These are phyloP conservation scores for Maudiozyma bulderi DNA, from an alignment of 805 yeast species.

Conservation along the genomic window DNA sequence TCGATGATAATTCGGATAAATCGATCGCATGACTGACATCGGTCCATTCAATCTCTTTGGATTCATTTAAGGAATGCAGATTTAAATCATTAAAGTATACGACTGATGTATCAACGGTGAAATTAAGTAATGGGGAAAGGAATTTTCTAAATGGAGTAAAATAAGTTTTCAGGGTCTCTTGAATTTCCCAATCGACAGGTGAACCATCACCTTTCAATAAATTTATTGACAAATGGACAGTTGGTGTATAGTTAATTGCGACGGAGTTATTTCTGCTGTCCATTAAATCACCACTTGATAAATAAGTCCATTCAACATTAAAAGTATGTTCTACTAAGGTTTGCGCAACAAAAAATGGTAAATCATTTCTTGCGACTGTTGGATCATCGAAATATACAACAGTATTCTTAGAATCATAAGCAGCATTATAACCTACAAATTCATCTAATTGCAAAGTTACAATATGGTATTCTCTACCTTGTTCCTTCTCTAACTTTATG, in stretches of 20 bases:
- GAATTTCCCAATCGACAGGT: slow-evolving; percentile 68
- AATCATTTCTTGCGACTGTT: slow-evolving; percentile 44
- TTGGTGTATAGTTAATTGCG: slow-evolving; percentile 38
- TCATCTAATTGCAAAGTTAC: slow-evolving; percentile 33
- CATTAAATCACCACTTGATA: not conserved
- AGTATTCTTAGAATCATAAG: slow-evolving; percentile 33
- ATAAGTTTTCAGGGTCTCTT: slow-evolving; percentile 36
- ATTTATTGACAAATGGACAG: slow-evolving; percentile 67
- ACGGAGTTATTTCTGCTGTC: slow-evolving; percentile 11
- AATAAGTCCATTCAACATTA: slow-evolving; percentile 27
- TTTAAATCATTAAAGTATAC: slow-evolving; percentile 45
- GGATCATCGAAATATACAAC: slow-evolving; percentile 26
- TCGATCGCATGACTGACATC: slow-evolving; percentile 73
- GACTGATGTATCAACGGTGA: slow-evolving; percentile 71
- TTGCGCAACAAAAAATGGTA: slow-evolving; percentile 55
- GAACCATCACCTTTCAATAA: slow-evolving; percentile 61
- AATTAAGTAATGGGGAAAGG: slow-evolving; percentile 50
- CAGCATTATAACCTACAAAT: slow-evolving; percentile 37
- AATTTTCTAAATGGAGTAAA: slow-evolving; percentile 48
- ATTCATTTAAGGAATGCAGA: slow-evolving; percentile 20
- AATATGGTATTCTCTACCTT: slow-evolving; percentile 22
- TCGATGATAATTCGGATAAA: slow-evolving; percentile 58
- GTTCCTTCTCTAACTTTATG: slow-evolving; percentile 5
- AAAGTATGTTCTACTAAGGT: slow-evolving; percentile 39
- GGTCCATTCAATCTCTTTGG: slow-evolving; percentile 31